Conservation (phyloP, 208 protist species). For the Leishmania lainsoni region DNA sequence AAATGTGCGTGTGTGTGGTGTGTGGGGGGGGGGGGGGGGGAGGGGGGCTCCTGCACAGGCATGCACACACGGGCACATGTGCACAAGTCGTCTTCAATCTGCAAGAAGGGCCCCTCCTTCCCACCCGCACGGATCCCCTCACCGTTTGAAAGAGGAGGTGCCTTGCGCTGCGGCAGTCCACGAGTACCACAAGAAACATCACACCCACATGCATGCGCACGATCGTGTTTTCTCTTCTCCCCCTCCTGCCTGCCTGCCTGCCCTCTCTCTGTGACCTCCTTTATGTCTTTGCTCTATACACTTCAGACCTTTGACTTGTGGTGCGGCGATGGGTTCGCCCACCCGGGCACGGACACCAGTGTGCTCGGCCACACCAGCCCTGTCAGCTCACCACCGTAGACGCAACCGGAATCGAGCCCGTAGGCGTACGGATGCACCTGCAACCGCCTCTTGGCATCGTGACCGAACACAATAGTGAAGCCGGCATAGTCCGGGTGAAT, state of each 20-base stretch:
- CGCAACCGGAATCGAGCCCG: constrained; percentile 78
- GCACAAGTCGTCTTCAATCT: not conserved
- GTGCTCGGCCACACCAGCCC: constrained; percentile 50
- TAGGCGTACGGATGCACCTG: constrained; percentile 65
- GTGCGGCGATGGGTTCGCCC: constrained; percentile 9
- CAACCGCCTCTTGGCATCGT: constrained; percentile 73
- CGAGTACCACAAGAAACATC: not conserved
- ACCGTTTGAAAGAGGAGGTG: not conserved
- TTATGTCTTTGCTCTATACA: not conserved
- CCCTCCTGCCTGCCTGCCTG: not conserved
- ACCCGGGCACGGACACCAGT: constrained; percentile 61
- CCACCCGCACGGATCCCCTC: not conserved
- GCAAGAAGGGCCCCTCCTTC: not conserved
- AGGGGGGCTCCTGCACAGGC: not conserved
- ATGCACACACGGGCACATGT: not conserved
- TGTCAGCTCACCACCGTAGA: constrained; percentile 67
- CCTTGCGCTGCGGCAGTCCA: not conserved
- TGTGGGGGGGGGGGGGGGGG: no score
- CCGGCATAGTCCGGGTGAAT: constrained; percentile 21
- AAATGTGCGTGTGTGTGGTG: not conserved
- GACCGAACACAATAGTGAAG: constrained; percentile 64
- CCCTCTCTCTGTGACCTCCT: not conserved
- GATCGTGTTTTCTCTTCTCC: not conserved
- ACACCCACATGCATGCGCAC: not conserved
- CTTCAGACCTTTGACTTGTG: constrained; percentile 29